Conservation (phyloP, 1,139 yeast species). For the Nadsonia starkeyi-henricii region DNA sequence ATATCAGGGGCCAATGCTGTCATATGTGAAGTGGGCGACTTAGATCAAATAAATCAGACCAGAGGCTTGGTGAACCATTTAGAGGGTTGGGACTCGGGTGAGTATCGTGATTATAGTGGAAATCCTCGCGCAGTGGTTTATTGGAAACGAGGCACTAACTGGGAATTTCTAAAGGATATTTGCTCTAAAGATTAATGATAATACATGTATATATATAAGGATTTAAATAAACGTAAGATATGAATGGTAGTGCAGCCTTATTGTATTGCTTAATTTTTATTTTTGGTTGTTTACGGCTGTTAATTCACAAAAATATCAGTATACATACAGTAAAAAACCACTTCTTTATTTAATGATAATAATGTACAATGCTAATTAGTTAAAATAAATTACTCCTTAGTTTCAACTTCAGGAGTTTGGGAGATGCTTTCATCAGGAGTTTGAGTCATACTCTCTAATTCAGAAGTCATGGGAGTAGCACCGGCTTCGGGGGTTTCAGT, state of each 20-base stretch:
- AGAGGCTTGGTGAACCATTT: constrained; percentile 7
- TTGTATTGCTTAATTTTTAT: no score
- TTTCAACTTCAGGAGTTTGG: neutral
- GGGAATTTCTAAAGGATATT: constrained; percentile 11
- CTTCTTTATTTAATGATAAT: neutral
- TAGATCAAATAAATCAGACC: constrained; percentile 21
- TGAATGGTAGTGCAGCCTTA: no score
- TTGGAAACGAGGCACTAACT: constrained; percentile 17
- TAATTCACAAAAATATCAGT: no score
- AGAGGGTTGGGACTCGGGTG: constrained; percentile 19
- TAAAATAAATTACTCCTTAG: neutral
- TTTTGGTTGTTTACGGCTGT: no score
- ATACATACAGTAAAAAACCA: no score
- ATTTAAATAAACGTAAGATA: neutral
- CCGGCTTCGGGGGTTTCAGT: constrained; percentile 4
- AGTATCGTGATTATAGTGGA: constrained; percentile 22
- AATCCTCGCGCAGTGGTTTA: constrained; percentile 25
- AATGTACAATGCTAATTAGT: neutral
- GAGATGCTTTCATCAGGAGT: neutral
- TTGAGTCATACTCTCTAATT: neutral
- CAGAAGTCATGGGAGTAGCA: neutral
- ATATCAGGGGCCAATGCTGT: constrained; percentile 30
- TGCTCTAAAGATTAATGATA: neutral
- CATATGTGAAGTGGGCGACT: constrained; percentile 32
- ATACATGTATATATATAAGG: no score